Conservation (phyloP, 352 stramenopile species). For the Pythium aquatile region DNA sequence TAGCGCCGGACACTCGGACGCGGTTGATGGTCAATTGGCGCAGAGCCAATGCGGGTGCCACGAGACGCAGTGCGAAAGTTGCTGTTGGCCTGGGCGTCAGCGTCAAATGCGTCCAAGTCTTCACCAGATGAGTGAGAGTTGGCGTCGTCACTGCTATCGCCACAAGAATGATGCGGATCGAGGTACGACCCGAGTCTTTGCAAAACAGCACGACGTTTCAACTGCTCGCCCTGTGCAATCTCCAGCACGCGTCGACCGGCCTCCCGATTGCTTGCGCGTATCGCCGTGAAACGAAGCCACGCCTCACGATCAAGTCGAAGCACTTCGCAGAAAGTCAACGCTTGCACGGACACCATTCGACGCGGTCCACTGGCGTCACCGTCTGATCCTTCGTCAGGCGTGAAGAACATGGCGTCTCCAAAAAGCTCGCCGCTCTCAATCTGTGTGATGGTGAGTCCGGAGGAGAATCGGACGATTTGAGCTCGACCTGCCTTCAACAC, state of each 20-base stretch:
- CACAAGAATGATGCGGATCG: background rate
- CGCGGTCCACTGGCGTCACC: background rate
- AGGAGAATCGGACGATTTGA: constrained; percentile 15
- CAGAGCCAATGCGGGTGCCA: constrained; percentile 4
- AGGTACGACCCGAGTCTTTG: constrained; percentile 24
- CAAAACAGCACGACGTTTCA: constrained; percentile 20
- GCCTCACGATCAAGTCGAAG: constrained; percentile 19
- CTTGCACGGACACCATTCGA: constrained; percentile 26
- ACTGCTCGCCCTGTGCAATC: constrained; percentile 21
- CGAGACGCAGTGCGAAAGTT: background rate
- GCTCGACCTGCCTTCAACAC: constrained; percentile 26
- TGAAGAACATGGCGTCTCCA: constrained; percentile 32
- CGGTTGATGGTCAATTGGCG: background rate
- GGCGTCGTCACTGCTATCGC: background rate
- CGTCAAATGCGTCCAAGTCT: constrained; percentile 9
- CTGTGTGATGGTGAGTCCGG: constrained; percentile 17
- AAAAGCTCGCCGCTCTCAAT: constrained; percentile 28
- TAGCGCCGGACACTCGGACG: background rate
- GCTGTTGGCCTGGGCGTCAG: background rate
- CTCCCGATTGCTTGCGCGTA: constrained; percentile 17
- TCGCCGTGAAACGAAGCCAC: constrained; percentile 25
- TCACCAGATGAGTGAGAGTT: constrained; percentile 2
- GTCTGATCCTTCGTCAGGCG: constrained; percentile 1
- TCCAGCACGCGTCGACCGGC: constrained; percentile 15
- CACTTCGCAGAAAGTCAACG: constrained; percentile 29